Base-by-base conservation (phyloP, 164 flowering plant genomes). In the Paratinospora sagittata region DNA sequence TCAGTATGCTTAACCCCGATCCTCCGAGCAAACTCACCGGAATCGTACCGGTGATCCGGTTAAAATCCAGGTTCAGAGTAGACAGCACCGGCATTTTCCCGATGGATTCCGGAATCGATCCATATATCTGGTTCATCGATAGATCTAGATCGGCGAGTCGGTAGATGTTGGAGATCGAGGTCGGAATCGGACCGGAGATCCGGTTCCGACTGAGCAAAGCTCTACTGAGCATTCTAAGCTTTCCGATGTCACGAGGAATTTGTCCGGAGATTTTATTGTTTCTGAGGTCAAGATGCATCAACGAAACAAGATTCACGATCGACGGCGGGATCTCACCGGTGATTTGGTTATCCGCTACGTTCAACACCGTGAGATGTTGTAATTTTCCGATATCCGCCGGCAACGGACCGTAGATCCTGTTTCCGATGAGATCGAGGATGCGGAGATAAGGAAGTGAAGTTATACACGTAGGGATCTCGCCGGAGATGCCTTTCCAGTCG, bases 71-170 rank as follows among this genome's bases (percentile, higher is more conserved):
- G 49, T 92, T 88, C 21, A 93, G 67, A 0, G 94, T 89, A 1
- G 91, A 77, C 10, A 91, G 81, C 37, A 90, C 94, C 66, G 89
- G 76, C 97, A 90, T 91, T 72, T 70, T 81, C 2, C 91, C 90
- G 3, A 93, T 60, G 1, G 81, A 74, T 0, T 73, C 84, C 27
- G 97, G 93, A 1, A 93, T 83, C 0, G 70, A 2, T 0, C 98
- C 96, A 61, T 87, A 73, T 26, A 93, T 27, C 23, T 43, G 78
- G 75, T 93, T 93, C 58, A 62, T 5, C 0, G 97, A 87, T 6
- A 93, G 86, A 72, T 91, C 94, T 52, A 93, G 69, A 68, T 93
- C 98, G 0, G 93, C 86, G 5, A 93, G 88, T 4, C 96, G 85
- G 81, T 87, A 82, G 8, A 93, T 87, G 58, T 68, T 52, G 0